Evolutionary conservation across 1,284 basidiomycete genomes (phyloP).

Genomic region (Acaromyces ingoldii): DNA sequence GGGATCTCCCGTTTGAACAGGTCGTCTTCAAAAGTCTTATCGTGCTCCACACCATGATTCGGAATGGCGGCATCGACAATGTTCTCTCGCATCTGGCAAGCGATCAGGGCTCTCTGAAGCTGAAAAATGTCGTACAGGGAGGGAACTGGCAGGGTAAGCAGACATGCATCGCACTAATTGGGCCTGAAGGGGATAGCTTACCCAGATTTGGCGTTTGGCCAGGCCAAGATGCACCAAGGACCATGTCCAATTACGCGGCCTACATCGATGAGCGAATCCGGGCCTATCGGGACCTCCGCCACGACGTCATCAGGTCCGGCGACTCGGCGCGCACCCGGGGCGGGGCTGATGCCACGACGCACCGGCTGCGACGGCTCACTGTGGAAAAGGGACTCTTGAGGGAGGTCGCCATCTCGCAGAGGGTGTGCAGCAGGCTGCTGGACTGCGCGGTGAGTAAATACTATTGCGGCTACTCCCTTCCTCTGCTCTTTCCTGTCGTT

Average conservation of each 20-base stretch:
- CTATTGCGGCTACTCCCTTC: too few relatives aligned
- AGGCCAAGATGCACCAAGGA: constrained; percentile 62
- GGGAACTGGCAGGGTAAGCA: constrained; percentile 15
- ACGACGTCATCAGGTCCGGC: constrained; percentile 87
- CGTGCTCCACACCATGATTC: constrained; percentile 89
- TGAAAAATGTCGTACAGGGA: constrained; percentile 65
- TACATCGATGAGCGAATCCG: constrained; percentile 86
- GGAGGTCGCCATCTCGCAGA: constrained; percentile 86
- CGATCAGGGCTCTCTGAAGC: constrained; percentile 63
- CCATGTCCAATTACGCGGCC: constrained; percentile 76
- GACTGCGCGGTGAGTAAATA: constrained; percentile 69
- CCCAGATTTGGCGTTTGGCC: not conserved
- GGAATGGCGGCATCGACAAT: constrained; percentile 86
- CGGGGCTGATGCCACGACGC: constrained; percentile 25
- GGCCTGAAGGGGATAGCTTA: constrained; percentile 6
- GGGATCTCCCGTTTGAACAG: too few relatives aligned
- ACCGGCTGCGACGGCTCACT: constrained; percentile 78
- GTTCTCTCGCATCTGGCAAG: constrained; percentile 72
- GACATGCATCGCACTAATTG: constrained; percentile 6
- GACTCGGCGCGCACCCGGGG: constrained; percentile 61
- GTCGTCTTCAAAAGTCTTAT: constrained; percentile 94
- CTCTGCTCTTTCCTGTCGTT: not conserved
- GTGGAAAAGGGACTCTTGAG: constrained; percentile 92
- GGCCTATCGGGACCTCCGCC: constrained; percentile 84
- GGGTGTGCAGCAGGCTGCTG: constrained; percentile 77